Evolutionary conservation across 345 rosid genomes (phyloP).

Genomic region (Nephelium lappaceum): DNA sequence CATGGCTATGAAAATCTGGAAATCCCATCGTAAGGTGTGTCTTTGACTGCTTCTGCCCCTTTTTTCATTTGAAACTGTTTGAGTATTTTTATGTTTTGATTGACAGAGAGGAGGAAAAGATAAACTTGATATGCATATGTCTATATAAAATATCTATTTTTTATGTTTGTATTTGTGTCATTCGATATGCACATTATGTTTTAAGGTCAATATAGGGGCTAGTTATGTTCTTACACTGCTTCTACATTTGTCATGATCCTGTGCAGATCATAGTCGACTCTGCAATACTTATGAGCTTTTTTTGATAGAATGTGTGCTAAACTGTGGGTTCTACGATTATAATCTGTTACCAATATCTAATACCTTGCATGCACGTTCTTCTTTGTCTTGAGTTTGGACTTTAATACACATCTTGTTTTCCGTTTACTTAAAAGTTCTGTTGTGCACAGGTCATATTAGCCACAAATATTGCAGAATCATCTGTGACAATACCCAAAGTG

Average conservation of each 20-base stretch:
- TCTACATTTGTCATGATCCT: not conserved
- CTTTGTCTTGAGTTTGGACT: not conserved
- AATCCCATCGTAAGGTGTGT: conserved; percentile 85
- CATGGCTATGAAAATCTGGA: conserved; percentile 79
- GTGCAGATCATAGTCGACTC: not conserved
- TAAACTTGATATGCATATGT: not conserved
- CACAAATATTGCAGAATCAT: conserved; percentile 95
- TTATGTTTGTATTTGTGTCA: not conserved
- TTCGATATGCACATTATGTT: not conserved
- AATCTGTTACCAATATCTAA: not conserved
- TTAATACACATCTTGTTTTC: not conserved
- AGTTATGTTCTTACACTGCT: not conserved
- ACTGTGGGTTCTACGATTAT: not conserved
- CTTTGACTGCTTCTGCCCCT: conserved; percentile 17
- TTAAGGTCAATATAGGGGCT: not conserved
- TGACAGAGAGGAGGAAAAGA: conserved; percentile 2
- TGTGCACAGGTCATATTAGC: conserved; percentile 79
- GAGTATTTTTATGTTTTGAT: not conserved
- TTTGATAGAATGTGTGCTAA: not conserved
- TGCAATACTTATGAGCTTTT: not conserved
- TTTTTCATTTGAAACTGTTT: not conserved
- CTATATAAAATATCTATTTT: not conserved
- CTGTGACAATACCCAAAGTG: conserved; percentile 93
- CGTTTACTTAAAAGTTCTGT: conserved; percentile 14
- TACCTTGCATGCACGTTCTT: not conserved